Percentiles rank a stretch among this genome's conserved stretches.
These are phyloP conservation scores for Immersiporthe knoxdaviesiana DNA, from an alignment of 2,329 filamentous ascomycete genomes.

Conservation along the genomic window DNA sequence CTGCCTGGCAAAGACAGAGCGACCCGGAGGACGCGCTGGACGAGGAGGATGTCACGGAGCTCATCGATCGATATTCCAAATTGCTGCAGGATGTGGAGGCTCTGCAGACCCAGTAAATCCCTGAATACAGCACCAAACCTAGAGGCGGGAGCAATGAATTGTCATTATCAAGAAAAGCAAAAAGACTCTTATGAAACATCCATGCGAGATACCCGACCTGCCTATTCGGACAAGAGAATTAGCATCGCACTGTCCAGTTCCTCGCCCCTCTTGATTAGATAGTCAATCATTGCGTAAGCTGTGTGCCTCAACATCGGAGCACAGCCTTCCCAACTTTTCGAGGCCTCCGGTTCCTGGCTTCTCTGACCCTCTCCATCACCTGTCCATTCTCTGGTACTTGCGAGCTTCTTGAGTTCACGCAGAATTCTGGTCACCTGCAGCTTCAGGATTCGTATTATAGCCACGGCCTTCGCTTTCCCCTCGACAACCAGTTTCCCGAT, in stretches of 20 bases:
- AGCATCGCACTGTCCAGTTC: background rate
- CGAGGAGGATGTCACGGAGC: background rate
- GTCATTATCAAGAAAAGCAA: background rate
- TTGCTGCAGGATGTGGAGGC: background rate
- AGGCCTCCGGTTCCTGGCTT: background rate
- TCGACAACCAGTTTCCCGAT: background rate
- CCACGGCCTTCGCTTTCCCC: background rate
- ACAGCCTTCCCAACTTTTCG: background rate
- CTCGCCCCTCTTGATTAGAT: background rate
- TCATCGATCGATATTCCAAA: background rate
- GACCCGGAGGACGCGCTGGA: background rate
- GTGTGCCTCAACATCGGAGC: background rate
- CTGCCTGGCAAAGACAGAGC: background rate
- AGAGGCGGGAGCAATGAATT: background rate
- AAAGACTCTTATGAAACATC: background rate
- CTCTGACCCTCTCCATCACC: background rate
- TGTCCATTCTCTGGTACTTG: background rate
- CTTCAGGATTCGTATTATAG: background rate
- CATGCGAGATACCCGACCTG: background rate
- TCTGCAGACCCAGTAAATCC: background rate
- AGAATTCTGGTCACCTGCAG: background rate
- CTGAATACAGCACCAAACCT: background rate
- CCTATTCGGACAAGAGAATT: too few species aligned
- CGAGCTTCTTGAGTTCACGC: background rate
- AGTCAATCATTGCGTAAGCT: background rate